Conservation (phyloP, 1,284 basidiomycete species). For the Ceraceosorus bombacis region DNA sequence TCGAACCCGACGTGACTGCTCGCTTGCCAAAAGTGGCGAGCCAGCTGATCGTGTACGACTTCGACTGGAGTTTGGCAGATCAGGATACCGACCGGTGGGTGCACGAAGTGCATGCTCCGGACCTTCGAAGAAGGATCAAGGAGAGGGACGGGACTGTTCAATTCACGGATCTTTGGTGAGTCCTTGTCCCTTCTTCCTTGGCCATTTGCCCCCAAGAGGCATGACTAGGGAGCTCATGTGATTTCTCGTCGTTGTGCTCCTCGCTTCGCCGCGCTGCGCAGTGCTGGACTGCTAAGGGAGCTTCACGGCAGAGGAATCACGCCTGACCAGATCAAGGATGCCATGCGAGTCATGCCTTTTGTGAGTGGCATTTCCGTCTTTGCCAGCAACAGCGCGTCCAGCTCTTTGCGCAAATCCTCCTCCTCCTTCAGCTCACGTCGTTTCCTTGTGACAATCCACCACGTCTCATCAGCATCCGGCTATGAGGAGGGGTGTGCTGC, state of each 20-base stretch:
- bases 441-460: neutral
- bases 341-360: slow-evolving; percentile 75
- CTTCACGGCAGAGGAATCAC: slow-evolving; percentile 51
- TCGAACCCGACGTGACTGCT: no score
- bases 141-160: slow-evolving; percentile 59
- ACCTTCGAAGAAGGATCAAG: slow-evolving; percentile 76
- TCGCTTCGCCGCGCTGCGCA: no score
- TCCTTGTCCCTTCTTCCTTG: no score
- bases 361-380: slow-evolving; percentile 54
- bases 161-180: slow-evolving; percentile 68
- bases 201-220: no score
- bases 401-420: no score
- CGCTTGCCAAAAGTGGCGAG: neutral
- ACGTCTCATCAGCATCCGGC: slow-evolving; percentile 65
- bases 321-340: slow-evolving; percentile 66
- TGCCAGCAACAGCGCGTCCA: no score
- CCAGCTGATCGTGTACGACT: neutral
- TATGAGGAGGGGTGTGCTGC: slow-evolving; percentile 78
- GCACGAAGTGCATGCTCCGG: slow-evolving; percentile 80
- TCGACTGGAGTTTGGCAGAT: slow-evolving; percentile 56
- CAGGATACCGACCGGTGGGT: slow-evolving; percentile 96
- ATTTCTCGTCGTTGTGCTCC: no score
- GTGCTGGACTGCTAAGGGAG: slow-evolving; percentile 29
- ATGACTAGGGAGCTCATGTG: no score
- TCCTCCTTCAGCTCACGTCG: no score